Percentiles rank a stretch among this genome's conserved stretches.
These are phyloP conservation scores for Neoboletus brunneissimus DNA, from an alignment of 768 basidiomycete species.

Conservation along the genomic window DNA sequence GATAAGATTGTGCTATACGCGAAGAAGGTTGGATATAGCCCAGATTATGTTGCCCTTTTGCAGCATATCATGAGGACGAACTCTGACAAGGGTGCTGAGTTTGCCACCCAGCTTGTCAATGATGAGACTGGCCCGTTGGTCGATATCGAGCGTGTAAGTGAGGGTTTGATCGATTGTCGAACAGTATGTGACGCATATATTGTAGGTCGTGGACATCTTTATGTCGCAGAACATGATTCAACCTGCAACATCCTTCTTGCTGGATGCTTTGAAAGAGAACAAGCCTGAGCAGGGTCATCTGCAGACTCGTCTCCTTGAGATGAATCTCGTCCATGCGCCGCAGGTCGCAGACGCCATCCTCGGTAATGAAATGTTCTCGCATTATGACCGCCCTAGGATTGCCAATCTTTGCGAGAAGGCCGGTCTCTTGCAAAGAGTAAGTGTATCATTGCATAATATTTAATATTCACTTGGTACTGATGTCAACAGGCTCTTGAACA, in stretches of 20 bases:
- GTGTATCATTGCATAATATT: conserved; percentile 23
- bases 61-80: conserved; percentile 97
- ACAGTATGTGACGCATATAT: neutral
- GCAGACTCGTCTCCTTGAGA: conserved; percentile 94
- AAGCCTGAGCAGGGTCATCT: conserved; percentile 94
- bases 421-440: conserved; percentile 86
- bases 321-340: conserved; percentile 96
- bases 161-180: neutral
- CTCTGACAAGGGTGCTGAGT: conserved; percentile 97
- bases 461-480: conserved; percentile 4
- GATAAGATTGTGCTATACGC: conserved; percentile 98
- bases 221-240: conserved; percentile 99
- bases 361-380: conserved; percentile 96
- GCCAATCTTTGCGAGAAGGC: conserved; percentile 99
- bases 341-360: conserved; percentile 99
- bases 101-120: conserved; percentile 91
- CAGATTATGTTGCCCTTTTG: conserved; percentile 88
- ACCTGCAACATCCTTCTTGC: conserved; percentile 94
- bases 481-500: conserved; percentile 88
- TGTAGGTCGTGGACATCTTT: conserved; percentile 93
- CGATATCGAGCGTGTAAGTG: conserved; percentile 81
- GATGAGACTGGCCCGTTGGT: conserved; percentile 91
- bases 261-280: conserved; percentile 98
- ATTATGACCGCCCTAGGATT: conserved; percentile 94
- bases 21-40: conserved; percentile 92